phyloP scores from a whole-genome alignment of 192 early-diverging fungal genomes.

The Dissophora ornata region DNA sequence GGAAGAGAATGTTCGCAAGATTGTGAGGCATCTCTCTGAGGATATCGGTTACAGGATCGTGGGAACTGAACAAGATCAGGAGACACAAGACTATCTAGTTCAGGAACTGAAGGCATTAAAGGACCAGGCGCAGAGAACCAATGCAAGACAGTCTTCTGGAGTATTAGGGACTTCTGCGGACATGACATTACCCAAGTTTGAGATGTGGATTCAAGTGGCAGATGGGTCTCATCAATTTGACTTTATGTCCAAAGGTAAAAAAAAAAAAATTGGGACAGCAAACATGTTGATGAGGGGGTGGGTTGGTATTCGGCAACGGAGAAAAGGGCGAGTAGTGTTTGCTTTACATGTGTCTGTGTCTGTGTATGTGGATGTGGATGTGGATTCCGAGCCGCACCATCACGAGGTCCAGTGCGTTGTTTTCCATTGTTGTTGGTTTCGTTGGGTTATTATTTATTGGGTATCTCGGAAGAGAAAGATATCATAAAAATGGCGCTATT shows the following conservation, averaged over 20 bases:
- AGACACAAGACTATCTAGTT: conserved; percentile 30
- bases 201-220: conserved; percentile 67
- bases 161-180: neutral
- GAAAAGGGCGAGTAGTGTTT: neutral
- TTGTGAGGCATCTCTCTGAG: conserved; percentile 61
- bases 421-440: no score
- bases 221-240: conserved; percentile 76
- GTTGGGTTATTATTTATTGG: no score
- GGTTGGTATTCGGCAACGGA: no score
- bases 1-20: conserved; percentile 62
- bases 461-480: no score
- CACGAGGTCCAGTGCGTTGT: neutral
- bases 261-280: no score
- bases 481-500: no score
- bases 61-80: conserved; percentile 54
- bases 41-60: conserved; percentile 71
- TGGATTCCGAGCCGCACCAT: neutral
- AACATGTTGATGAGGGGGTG: no score
- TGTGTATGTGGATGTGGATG: neutral
- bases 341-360: neutral
- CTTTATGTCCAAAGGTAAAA: conserved; percentile 73
- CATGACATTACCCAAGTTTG: conserved; percentile 52
- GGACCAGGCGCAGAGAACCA: conserved; percentile 15
- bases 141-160: neutral
- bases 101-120: conserved; percentile 18